Percentiles rank a stretch among this genome's conserved stretches.
phyloP scores from a whole-genome alignment of 2,329 filamentous ascomycete species.

The Knufia petricola region DNA sequence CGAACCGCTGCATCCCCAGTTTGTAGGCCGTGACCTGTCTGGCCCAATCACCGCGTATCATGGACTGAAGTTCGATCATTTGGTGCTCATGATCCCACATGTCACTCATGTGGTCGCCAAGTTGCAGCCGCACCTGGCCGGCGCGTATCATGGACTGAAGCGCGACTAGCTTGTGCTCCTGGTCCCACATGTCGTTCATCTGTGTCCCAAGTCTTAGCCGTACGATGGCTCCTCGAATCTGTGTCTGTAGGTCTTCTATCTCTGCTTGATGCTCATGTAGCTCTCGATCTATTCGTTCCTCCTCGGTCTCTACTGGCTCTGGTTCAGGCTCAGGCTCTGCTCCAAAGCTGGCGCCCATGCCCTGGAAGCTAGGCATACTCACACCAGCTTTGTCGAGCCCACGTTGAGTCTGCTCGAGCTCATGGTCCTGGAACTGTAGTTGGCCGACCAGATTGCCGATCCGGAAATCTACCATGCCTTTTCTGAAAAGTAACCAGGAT shows the following conservation, averaged over 20 bases:
- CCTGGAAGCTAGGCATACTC: slow-evolving; percentile 95
- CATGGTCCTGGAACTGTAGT: slow-evolving; percentile 93
- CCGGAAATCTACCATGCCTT: slow-evolving; percentile 87
- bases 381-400: slow-evolving; percentile 90
- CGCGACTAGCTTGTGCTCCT: slow-evolving; percentile 66
- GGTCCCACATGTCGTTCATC: slow-evolving; percentile 87
- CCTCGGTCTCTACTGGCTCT: slow-evolving; percentile 70
- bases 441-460: slow-evolving; percentile 96
- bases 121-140: no score
- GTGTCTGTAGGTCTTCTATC: slow-evolving; percentile 74
- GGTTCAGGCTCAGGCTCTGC: slow-evolving; percentile 64
- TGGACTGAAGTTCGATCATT: slow-evolving; percentile 73
- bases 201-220: slow-evolving; percentile 66
- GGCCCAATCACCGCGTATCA: slow-evolving; percentile 78
- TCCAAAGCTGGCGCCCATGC: slow-evolving; percentile 92
- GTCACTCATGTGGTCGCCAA: slow-evolving; percentile 71
- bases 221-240: slow-evolving; percentile 70
- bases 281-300: slow-evolving; percentile 77
- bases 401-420: slow-evolving; percentile 93
- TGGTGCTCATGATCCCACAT: slow-evolving; percentile 78
- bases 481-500: slow-evolving; percentile 92
- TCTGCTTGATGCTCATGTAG: slow-evolving; percentile 63
- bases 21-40: slow-evolving; percentile 75
- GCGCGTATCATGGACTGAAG: slow-evolving; percentile 81
- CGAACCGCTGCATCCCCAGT: slow-evolving; percentile 72